Conservation (phyloP, 2,329 filamentous ascomycete species). For the Hirsutella minnesotensis region DNA sequence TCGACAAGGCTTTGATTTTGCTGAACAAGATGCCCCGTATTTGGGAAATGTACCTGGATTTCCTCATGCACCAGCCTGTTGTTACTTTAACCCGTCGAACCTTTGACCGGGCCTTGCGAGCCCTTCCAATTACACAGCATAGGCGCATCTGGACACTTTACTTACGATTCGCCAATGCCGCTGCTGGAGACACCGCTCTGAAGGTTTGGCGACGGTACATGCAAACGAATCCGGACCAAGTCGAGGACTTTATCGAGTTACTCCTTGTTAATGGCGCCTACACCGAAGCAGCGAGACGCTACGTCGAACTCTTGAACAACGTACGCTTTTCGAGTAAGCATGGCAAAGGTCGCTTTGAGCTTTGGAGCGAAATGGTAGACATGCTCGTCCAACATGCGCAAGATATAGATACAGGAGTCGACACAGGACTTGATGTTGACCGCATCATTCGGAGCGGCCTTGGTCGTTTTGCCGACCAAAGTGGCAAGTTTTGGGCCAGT, state of each 20-base stretch:
- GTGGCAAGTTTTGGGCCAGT: conserved; percentile 89
- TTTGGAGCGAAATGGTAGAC: conserved; percentile 98
- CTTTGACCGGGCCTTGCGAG: conserved; percentile 85
- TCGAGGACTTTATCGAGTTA: conserved; percentile 89
- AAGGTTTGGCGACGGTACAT: conserved; percentile 94
- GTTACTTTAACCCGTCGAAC: conserved; percentile 76
- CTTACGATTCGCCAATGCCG: conserved; percentile 80
- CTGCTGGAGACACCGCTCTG: conserved; percentile 78
- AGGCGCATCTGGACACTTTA: conserved; percentile 92
- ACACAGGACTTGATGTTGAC: conserved; percentile 80
- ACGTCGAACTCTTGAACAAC: conserved; percentile 87
- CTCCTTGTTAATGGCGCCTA: conserved; percentile 71
- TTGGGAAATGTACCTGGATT: conserved; percentile 94
- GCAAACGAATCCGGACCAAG: conserved; percentile 91
- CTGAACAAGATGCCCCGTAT: conserved; percentile 98
- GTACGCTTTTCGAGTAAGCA: conserved; percentile 84
- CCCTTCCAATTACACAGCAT: conserved; percentile 88
- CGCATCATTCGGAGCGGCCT: conserved; percentile 89
- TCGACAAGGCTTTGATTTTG: conserved; percentile 82
- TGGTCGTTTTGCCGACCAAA: conserved; percentile 79
- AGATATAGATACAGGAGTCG: conserved; percentile 68
- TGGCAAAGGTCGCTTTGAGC: conserved; percentile 86
- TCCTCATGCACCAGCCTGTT: conserved; percentile 82
- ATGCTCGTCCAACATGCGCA: conserved; percentile 82
- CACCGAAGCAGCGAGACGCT: conserved; percentile 82